Conservation (phyloP, 495 filamentous ascomycete genomes). For the Penicillium canariense region DNA sequence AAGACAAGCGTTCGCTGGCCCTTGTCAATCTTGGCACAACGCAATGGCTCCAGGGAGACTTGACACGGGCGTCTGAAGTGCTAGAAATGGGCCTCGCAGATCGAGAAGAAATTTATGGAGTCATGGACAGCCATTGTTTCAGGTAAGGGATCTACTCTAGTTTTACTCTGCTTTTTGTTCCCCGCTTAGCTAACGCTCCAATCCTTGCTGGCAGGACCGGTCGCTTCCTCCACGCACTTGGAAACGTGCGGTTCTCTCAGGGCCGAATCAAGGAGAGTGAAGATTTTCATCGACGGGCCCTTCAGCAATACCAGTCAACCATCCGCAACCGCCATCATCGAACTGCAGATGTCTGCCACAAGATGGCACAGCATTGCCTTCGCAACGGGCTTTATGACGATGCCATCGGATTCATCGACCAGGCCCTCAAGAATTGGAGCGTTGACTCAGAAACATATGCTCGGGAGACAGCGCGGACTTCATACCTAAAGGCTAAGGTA, state of each 20-base stretch:
- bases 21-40: neutral
- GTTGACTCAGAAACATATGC: slow-evolving; percentile 1
- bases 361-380: slow-evolving; percentile 1
- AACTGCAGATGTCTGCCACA: slow-evolving; percentile 4
- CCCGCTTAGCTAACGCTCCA: neutral
- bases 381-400: slow-evolving; percentile 2
- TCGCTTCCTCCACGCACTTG: neutral
- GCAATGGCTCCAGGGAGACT: neutral
- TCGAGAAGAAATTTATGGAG: too few species aligned
- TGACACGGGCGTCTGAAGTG: neutral
- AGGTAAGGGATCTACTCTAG: too few species aligned
- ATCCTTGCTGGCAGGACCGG: neutral
- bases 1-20: neutral
- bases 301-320: slow-evolving; percentile 1
- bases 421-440: slow-evolving; percentile 4
- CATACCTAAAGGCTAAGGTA: neutral
- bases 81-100: neutral
- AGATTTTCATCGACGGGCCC: slow-evolving; percentile 1
- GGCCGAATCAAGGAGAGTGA: neutral
- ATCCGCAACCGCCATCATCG: slow-evolving; percentile 4
- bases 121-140: too few species aligned
- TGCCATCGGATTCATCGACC: slow-evolving; percentile 1
- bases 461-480: slow-evolving; percentile 1
- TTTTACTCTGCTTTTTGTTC: too few species aligned
- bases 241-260: neutral